Evolutionary conservation across 345 rosid species (phyloP).

Genomic region (Boechera stricta): DNA sequence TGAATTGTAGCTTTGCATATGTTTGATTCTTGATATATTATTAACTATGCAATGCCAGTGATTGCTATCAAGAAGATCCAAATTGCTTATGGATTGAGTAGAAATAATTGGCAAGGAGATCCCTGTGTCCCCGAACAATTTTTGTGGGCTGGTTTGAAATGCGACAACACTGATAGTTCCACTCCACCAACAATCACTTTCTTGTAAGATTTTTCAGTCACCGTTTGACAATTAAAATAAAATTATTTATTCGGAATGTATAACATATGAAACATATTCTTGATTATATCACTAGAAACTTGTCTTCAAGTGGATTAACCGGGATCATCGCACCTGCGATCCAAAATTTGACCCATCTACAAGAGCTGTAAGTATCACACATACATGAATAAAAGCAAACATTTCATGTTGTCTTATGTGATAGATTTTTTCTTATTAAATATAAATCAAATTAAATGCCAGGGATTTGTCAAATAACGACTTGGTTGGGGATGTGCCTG

Average conservation of each 20-base stretch:
- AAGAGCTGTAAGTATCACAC: not conserved
- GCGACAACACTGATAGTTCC: not conserved
- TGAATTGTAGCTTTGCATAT: not conserved
- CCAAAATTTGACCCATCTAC: not conserved
- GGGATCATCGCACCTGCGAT: not conserved
- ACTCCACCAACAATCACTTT: not conserved
- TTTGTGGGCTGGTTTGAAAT: not conserved
- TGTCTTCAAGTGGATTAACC: not conserved
- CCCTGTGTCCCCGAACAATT: not conserved
- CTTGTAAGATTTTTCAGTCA: not conserved
- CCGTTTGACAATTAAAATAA: not conserved
- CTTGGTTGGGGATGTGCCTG: not conserved
- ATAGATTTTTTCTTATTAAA: not conserved
- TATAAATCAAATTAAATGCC: not conserved
- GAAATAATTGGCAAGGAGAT: constrained; percentile 3
- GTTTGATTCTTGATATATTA: not conserved
- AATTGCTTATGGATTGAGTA: not conserved
- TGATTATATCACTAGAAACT: not conserved
- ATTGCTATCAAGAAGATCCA: not conserved
- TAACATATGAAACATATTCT: not conserved
- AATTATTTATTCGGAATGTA: not conserved
- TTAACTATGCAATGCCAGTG: not conserved
- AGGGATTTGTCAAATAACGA: not conserved
- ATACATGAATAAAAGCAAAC: not conserved
- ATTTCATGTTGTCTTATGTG: not conserved